These are phyloP conservation scores for Paramecium tetraurelia DNA, from an alignment of 73 alveolate genomes.

Conservation along the genomic window DNA sequence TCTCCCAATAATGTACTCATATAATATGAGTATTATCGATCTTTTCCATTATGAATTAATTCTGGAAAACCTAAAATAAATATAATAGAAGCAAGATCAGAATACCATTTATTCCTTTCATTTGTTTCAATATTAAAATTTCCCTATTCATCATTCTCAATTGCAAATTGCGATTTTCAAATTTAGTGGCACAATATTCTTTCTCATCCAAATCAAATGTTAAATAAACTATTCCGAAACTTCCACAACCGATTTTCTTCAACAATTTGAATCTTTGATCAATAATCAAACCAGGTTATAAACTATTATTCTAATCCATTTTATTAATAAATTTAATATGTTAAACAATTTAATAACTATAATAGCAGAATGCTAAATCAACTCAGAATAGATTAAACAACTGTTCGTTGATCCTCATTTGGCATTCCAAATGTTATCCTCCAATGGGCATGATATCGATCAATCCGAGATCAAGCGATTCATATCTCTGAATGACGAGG, in stretches of 20 bases:
- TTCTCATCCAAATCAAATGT: neutral
- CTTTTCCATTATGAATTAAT: constrained; percentile 63
- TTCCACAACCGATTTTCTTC: neutral
- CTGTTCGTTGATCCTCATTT: neutral
- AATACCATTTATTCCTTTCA: constrained; percentile 1
- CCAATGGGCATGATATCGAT: neutral
- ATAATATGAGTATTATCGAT: constrained; percentile 72
- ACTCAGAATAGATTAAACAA: neutral
- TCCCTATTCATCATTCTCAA: constrained; percentile 39
- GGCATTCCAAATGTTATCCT: neutral
- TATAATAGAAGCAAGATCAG: neutral
- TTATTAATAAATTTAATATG: neutral
- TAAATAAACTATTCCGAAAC: constrained; percentile 13
- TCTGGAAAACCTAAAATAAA: constrained; percentile 59
- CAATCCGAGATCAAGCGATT: neutral
- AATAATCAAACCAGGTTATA: neutral
- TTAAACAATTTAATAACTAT: constrained; percentile 1
- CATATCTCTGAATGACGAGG: neutral
- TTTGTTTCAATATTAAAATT: neutral
- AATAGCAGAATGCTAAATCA: neutral
- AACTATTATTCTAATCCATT: neutral
- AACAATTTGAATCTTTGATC: constrained; percentile 12
- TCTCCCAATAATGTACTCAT: constrained; percentile 90
- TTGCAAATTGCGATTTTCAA: neutral
- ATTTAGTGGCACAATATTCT: constrained; percentile 2